A percentile compares a stretch with the other conserved stretches of the same genome.
These are phyloP conservation scores for Selenicereus undatus DNA, from an alignment of 148 eudicot genomes.

Conservation along the genomic window DNA sequence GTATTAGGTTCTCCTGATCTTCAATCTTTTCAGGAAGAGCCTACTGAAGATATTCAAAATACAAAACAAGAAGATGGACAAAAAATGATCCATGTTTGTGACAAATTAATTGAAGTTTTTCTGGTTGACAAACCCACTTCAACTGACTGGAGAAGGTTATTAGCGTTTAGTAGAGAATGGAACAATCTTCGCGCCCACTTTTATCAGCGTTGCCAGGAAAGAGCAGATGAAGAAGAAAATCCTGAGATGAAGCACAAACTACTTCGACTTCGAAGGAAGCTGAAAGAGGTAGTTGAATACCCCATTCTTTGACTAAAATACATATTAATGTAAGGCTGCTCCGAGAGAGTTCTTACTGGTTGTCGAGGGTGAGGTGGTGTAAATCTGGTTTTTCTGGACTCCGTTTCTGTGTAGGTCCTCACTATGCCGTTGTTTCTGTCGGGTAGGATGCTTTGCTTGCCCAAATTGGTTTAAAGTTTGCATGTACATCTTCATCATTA, in stretches of 20 bases:
- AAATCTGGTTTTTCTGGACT: background rate
- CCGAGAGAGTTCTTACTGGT: background rate
- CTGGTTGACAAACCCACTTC: conserved; percentile 86
- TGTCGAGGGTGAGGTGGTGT: background rate
- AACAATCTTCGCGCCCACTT: conserved; percentile 60
- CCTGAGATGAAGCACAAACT: conserved; percentile 71
- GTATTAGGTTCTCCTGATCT: conserved; percentile 25
- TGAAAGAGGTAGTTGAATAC: conserved; percentile 65
- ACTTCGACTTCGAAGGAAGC: conserved; percentile 73
- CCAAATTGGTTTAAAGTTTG: background rate
- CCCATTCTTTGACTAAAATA: background rate
- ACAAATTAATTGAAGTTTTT: conserved; percentile 80
- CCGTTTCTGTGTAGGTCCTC: background rate
- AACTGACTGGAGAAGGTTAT: conserved; percentile 81
- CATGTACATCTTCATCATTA: background rate
- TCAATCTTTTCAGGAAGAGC: conserved; percentile 21
- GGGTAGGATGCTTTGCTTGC: background rate
- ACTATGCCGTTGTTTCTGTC: background rate
- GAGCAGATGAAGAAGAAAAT: conserved; percentile 67
- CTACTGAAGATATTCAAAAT: conserved; percentile 18
- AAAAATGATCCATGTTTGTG: conserved; percentile 68
- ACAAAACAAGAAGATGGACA: conserved; percentile 27
- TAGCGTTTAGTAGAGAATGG: conserved; percentile 84
- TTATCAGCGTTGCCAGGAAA: conserved; percentile 68
- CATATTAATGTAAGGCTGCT: background rate